Conservation (phyloP, 805 yeast genomes). For the Grigorovia jiainica region DNA sequence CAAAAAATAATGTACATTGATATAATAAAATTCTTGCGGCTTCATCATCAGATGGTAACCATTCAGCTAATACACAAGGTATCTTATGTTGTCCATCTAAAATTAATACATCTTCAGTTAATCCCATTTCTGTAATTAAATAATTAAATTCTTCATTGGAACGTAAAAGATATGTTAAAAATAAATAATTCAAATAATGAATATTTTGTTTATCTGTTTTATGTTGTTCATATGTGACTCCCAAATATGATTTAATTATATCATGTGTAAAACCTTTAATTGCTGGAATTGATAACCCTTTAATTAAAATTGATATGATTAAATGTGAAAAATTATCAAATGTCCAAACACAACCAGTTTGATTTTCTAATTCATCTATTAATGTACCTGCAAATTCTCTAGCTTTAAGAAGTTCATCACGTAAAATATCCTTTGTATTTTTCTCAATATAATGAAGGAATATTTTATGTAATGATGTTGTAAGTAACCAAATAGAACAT, state of each 20-base stretch:
- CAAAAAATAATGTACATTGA: conserved; percentile 23
- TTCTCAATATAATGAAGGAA: conserved; percentile 23
- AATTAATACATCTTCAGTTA: conserved; percentile 23
- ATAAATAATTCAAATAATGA: conserved; percentile 17
- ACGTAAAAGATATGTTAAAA: conserved; percentile 29
- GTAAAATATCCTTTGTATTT: conserved; percentile 21
- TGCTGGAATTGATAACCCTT: conserved; percentile 50
- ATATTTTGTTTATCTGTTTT: conserved; percentile 6
- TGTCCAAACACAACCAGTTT: conserved; percentile 31
- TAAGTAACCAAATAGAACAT: conserved; percentile 30
- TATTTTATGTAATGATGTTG: conserved; percentile 23
- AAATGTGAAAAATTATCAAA: conserved; percentile 41
- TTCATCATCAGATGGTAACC: conserved; percentile 21
- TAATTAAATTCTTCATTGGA: conserved; percentile 29
- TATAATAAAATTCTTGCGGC: conserved; percentile 21
- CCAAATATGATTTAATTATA: conserved; percentile 36
- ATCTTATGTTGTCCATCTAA: conserved; percentile 28
- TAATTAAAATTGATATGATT: conserved; percentile 37
- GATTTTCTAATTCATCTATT: conserved; percentile 36
- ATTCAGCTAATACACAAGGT: conserved; percentile 28
- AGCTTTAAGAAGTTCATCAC: conserved; percentile 22
- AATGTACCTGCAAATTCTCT: conserved; percentile 32
- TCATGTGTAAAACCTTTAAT: conserved; percentile 40
- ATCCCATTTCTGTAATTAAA: conserved; percentile 27
- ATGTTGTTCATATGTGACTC: conserved; percentile 33